These are phyloP conservation scores for Coccomyxa subellipsoidea DNA, from an alignment of 163 green algal species.

Conservation along the genomic window DNA sequence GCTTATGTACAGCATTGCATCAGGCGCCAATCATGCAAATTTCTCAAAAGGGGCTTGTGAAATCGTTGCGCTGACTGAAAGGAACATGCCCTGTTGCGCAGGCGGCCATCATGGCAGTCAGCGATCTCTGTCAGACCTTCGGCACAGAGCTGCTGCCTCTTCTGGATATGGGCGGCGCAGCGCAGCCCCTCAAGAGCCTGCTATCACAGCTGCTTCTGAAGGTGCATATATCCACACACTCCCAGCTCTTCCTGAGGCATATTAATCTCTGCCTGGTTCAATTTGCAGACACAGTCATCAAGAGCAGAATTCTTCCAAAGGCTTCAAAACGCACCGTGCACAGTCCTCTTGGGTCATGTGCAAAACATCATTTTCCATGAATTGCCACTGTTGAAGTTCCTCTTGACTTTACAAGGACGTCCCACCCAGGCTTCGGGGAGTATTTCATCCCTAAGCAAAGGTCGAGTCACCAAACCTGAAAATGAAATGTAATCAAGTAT, in stretches of 20 bases:
- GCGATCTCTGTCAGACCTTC: constrained; percentile 35
- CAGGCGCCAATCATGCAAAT: too few species aligned
- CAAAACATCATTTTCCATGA: too few species aligned
- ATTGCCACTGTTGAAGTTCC: too few species aligned
- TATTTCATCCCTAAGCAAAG: too few species aligned
- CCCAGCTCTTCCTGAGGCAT: not conserved
- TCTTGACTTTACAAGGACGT: too few species aligned
- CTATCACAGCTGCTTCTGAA: constrained; percentile 56
- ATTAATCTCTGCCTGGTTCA: not conserved
- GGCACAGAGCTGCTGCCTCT: constrained; percentile 27
- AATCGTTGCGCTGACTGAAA: too few species aligned
- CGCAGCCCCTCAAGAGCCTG: constrained; percentile 40
- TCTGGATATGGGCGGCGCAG: constrained; percentile 34
- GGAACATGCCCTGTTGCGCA: constrained; percentile 4
- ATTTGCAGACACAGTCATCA: not conserved
- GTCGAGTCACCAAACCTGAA: too few species aligned
- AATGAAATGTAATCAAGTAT: too few species aligned
- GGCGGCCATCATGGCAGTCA: constrained; percentile 45
- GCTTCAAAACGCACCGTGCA: too few species aligned
- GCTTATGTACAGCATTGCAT: not conserved
- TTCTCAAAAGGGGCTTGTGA: too few species aligned
- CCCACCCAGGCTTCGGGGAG: too few species aligned
- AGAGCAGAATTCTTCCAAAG: not conserved
- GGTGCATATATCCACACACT: not conserved
- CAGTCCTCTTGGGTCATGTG: too few species aligned